phyloP scores from a whole-genome alignment of 495 filamentous ascomycete genomes.

The Aspergillus sparsus region DNA sequence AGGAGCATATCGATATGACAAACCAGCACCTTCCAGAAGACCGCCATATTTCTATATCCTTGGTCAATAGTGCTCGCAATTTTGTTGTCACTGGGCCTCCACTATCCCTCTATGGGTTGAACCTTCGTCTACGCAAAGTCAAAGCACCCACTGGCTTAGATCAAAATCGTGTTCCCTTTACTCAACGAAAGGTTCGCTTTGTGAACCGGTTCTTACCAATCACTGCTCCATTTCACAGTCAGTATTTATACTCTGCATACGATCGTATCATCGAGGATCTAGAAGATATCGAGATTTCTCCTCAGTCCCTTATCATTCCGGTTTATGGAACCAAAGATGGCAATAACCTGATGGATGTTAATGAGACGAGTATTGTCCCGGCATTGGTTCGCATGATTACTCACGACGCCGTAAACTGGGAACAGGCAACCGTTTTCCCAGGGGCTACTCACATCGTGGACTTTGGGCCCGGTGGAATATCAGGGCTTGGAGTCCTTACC shows the following conservation, averaged over 20 bases:
- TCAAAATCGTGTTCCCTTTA: constrained; percentile 92
- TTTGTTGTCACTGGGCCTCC: constrained; percentile 96
- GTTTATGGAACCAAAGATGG: constrained; percentile 88
- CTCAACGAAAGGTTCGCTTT: constrained; percentile 92
- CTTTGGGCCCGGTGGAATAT: constrained; percentile 95
- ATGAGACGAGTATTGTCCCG: constrained; percentile 69
- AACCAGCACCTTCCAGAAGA: constrained; percentile 93
- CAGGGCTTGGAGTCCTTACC: constrained; percentile 92
- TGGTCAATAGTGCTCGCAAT: constrained; percentile 95
- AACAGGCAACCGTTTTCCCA: constrained; percentile 85
- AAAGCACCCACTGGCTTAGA: constrained; percentile 96
- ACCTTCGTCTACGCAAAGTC: constrained; percentile 88
- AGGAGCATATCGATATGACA: constrained; percentile 92
- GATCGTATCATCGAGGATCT: constrained; percentile 82
- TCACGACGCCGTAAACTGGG: constrained; percentile 89
- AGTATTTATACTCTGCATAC: constrained; percentile 79
- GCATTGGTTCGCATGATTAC: constrained; percentile 90
- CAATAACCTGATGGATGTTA: constrained; percentile 70
- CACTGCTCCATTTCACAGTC: constrained; percentile 96
- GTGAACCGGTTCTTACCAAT: constrained; percentile 97
- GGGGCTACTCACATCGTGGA: constrained; percentile 90
- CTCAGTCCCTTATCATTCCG: constrained; percentile 69
- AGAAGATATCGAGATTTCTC: constrained; percentile 72
- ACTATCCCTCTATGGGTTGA: constrained; percentile 92
- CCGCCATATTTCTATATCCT: constrained; percentile 89